Evolutionary conservation across 106 monocot species (phyloP).

Genomic region (Narthecium ossifragum): DNA sequence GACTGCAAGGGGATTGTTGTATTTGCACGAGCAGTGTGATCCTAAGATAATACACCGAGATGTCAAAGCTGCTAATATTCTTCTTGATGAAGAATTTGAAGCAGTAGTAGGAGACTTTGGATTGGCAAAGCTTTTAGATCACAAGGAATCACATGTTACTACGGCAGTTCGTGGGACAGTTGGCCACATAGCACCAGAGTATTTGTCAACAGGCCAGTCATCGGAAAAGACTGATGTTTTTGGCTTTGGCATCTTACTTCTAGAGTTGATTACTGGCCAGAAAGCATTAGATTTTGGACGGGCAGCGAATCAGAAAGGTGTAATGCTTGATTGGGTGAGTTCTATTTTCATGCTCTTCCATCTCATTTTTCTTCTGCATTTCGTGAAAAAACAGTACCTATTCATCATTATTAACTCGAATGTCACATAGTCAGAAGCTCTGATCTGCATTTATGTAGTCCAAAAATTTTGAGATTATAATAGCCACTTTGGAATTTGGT

Average conservation of each 20-base stretch:
- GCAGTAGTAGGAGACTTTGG: slow-evolving; percentile 95
- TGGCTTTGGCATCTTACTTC: slow-evolving; percentile 81
- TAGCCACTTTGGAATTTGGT: no score
- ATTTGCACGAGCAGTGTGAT: slow-evolving; percentile 95
- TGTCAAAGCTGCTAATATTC: slow-evolving; percentile 93
- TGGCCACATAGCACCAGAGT: slow-evolving; percentile 97
- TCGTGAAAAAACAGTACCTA: no score
- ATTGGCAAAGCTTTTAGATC: slow-evolving; percentile 89
- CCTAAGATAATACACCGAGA: slow-evolving; percentile 95
- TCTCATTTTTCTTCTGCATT: slow-evolving; percentile 2
- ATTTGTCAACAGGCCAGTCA: slow-evolving; percentile 92
- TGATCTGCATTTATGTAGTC: no score
- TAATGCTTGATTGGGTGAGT: slow-evolving; percentile 94
- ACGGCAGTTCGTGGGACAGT: slow-evolving; percentile 94
- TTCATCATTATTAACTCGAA: no score
- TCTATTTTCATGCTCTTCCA: neutral
- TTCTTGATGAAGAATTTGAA: slow-evolving; percentile 88
- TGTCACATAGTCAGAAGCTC: no score
- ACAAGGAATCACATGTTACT: slow-evolving; percentile 88
- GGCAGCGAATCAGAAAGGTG: slow-evolving; percentile 69
- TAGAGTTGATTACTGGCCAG: slow-evolving; percentile 91
- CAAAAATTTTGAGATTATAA: no score
- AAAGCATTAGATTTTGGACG: slow-evolving; percentile 85
- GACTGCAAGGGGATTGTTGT: slow-evolving; percentile 73
- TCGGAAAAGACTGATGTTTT: slow-evolving; percentile 98